A percentile compares a stretch with the other conserved stretches of the same genome.
phyloP scores from a whole-genome alignment of 805 yeast species.

The Metschnikowia proteae region DNA sequence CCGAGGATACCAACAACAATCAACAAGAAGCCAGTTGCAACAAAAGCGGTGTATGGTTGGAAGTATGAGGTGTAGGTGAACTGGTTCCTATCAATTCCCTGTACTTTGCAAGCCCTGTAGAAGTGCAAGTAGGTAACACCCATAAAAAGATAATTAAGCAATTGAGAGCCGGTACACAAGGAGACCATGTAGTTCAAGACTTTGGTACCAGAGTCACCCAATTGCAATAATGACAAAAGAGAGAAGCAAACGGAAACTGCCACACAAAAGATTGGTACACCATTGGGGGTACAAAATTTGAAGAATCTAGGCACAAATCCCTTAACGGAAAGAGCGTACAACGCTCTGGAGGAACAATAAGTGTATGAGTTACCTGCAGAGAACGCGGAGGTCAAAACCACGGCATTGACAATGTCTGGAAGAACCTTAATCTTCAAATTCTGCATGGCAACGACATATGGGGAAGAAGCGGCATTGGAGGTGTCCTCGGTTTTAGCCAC shows the following conservation, averaged over 20 bases:
- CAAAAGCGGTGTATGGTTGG: slow-evolving; percentile 37
- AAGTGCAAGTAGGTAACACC: slow-evolving; percentile 19
- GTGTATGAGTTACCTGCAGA: slow-evolving; percentile 22
- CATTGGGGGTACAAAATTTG: slow-evolving; percentile 14
- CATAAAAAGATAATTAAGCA: slow-evolving; percentile 21
- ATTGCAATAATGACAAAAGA: slow-evolving; percentile 19
- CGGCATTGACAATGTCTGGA: slow-evolving; percentile 19
- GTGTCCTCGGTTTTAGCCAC: slow-evolving; percentile 11
- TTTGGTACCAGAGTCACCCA: slow-evolving; percentile 15
- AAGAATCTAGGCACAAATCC: slow-evolving; percentile 19
- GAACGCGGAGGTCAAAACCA: slow-evolving; percentile 18
- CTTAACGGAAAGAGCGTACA: slow-evolving; percentile 18
- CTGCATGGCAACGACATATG: slow-evolving; percentile 22
- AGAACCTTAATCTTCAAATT: slow-evolving; percentile 18
- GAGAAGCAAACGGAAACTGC: slow-evolving; percentile 18
- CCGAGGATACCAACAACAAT: slow-evolving; percentile 58
- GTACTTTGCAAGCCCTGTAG: slow-evolving; percentile 22
- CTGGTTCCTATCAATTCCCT: slow-evolving; percentile 29
- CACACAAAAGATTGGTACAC: slow-evolving; percentile 20
- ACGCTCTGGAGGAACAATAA: slow-evolving; percentile 20
- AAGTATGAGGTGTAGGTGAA: slow-evolving; percentile 43
- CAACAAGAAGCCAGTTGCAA: slow-evolving; percentile 31
- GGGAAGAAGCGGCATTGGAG: slow-evolving; percentile 21
- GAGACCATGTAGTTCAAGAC: slow-evolving; percentile 20
- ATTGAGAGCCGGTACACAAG: slow-evolving; percentile 22